phyloP scores from a whole-genome alignment of 2,329 filamentous ascomycete species.

The Cytospora piceae region DNA sequence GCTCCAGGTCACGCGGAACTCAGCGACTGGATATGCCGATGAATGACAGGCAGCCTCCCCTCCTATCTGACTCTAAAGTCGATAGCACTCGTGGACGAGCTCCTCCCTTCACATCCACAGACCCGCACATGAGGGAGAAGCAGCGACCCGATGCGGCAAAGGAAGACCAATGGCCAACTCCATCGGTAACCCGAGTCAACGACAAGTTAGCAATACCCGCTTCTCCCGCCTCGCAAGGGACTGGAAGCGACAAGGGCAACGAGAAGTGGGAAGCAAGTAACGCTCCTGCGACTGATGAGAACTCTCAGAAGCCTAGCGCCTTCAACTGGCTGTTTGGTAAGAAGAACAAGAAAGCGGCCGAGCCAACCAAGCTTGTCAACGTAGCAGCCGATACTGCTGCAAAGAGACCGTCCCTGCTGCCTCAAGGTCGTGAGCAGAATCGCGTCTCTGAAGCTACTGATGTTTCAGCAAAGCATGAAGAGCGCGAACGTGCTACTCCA shows the following conservation, averaged over 20 bases:
- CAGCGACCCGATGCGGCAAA: neutral
- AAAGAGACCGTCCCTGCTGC: conserved; percentile 11
- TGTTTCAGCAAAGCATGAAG: neutral
- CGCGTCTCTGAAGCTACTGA: neutral
- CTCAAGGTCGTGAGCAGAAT: neutral
- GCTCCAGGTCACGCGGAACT: neutral
- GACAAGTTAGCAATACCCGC: neutral
- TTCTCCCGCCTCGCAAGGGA: neutral
- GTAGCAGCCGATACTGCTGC: neutral
- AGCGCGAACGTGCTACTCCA: neutral
- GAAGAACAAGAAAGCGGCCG: conserved; percentile 3
- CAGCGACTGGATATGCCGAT: neutral
- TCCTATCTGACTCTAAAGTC: neutral
- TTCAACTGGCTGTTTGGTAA: neutral
- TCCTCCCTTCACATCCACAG: neutral
- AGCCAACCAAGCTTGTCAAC: neutral
- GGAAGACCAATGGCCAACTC: neutral
- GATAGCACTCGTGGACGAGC: conserved; percentile 1
- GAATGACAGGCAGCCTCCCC: neutral
- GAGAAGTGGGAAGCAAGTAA: neutral
- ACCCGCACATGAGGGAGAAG: neutral
- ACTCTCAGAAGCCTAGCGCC: conserved; percentile 4
- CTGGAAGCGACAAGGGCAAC: neutral
- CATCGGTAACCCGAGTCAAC: neutral
- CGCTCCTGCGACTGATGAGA: neutral